Evolutionary conservation across 805 yeast genomes (phyloP).

Genomic region (Scheffersomyces coipomensis): DNA sequence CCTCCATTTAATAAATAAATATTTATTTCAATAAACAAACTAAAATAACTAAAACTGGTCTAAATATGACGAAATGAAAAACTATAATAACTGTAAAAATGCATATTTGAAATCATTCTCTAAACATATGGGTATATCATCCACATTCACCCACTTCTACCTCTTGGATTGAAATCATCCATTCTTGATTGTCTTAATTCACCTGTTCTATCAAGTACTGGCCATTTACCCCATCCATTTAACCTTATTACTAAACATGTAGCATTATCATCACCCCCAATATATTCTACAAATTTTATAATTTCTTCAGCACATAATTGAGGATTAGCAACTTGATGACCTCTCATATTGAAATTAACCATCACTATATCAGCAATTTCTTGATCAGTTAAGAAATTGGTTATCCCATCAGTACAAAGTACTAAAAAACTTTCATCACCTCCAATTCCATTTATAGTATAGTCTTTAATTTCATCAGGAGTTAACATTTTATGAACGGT

Average conservation of each 20-base stretch:
- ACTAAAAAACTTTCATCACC: slow-evolving; percentile 89
- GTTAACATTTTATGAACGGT: slow-evolving; percentile 37
- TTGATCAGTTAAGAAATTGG: slow-evolving; percentile 79
- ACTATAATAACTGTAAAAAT: too few species aligned
- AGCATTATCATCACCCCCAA: slow-evolving; percentile 96
- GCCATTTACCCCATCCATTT: slow-evolving; percentile 96
- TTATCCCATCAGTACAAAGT: slow-evolving; percentile 83
- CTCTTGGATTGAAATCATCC: slow-evolving; percentile 40
- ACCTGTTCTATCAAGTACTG: slow-evolving; percentile 79
- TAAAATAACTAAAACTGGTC: too few species aligned
- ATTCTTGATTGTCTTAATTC: slow-evolving; percentile 70
- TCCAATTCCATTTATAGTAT: slow-evolving; percentile 52
- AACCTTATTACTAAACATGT: slow-evolving; percentile 80
- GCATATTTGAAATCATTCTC: too few species aligned
- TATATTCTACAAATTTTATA: slow-evolving; percentile 74
- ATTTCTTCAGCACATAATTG: slow-evolving; percentile 85
- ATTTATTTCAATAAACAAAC: too few species aligned
- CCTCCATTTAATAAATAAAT: too few species aligned
- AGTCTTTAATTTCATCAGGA: slow-evolving; percentile 28
- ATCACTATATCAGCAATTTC: slow-evolving; percentile 86
- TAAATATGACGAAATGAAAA: too few species aligned
- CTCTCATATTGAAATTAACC: slow-evolving; percentile 60
- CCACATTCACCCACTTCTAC: slow-evolving; percentile 10
- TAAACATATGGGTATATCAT: too few species aligned
- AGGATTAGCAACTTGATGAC: slow-evolving; percentile 74